Percentiles rank a stretch among this genome's conserved stretches.
Evolutionary conservation across 129 eudicot species (phyloP).

Genomic region (carrot (Daucus carota)): DH1_v3.0 NC_030386.2:12748501-12749000

Average conservation of each 20-base stretch:
- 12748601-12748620: slow-evolving; percentile 71
- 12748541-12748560: slow-evolving; percentile 50
- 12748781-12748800: neutral
- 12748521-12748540: slow-evolving; percentile 59
- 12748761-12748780: neutral
- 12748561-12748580: slow-evolving; percentile 91
- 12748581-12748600: slow-evolving; percentile 92
- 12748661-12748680: neutral
- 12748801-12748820: neutral
- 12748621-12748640: slow-evolving; percentile 6
- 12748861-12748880: neutral
- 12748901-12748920: neutral
- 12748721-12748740: neutral
- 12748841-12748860: neutral
- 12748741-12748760: too few relatives aligned
- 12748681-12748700: neutral
- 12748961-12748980: neutral
- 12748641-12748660: neutral
- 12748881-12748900: neutral
- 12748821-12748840: too few relatives aligned
- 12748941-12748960: neutral
- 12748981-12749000: neutral
- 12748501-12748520: slow-evolving; percentile 86
- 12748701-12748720: too few relatives aligned
- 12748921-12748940: neutral